Evolutionary conservation across 257 asterid species (phyloP).

Genomic region (Rauvolfia tetraphylla): DNA sequence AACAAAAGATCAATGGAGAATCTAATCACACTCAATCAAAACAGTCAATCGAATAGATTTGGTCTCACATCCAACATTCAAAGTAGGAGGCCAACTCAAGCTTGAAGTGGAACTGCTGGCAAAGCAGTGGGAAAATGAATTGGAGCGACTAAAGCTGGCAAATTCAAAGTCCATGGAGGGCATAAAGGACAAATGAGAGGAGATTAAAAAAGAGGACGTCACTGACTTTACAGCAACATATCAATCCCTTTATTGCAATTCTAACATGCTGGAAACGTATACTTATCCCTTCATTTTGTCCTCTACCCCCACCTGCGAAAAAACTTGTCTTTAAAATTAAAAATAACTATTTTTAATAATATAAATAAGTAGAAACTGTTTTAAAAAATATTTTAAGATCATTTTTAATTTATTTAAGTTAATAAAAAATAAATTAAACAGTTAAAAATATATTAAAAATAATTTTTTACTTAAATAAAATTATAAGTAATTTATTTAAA

Average conservation of each 20-base stretch:
- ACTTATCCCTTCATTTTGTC: slow-evolving; percentile 28
- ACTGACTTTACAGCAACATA: slow-evolving; percentile 23
- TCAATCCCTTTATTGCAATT: slow-evolving; percentile 14
- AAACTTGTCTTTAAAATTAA: too few species aligned
- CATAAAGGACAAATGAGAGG: slow-evolving; percentile 15
- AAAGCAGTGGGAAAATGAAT: not conserved
- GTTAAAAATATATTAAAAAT: too few species aligned
- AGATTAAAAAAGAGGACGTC: not conserved
- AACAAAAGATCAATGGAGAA: not conserved
- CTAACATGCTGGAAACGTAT: slow-evolving; percentile 39
- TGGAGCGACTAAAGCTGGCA: not conserved
- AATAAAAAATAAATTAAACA: too few species aligned
- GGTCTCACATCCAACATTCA: not conserved
- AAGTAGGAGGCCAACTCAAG: not conserved
- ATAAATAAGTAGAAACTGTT: too few species aligned
- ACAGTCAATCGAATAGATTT: not conserved
- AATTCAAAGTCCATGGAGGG: slow-evolving; percentile 13
- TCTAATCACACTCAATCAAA: not conserved
- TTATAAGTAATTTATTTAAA: too few species aligned
- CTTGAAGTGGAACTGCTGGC: not conserved
- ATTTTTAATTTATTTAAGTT: too few species aligned
- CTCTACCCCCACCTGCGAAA: slow-evolving; percentile 21
- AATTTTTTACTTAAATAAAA: too few species aligned
- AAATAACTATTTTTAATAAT: too few species aligned
- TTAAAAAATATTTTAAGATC: too few species aligned